Base-by-base conservation (phyloP, 306 rosid genomes). In the Pterocarpus santalinus region DNA sequence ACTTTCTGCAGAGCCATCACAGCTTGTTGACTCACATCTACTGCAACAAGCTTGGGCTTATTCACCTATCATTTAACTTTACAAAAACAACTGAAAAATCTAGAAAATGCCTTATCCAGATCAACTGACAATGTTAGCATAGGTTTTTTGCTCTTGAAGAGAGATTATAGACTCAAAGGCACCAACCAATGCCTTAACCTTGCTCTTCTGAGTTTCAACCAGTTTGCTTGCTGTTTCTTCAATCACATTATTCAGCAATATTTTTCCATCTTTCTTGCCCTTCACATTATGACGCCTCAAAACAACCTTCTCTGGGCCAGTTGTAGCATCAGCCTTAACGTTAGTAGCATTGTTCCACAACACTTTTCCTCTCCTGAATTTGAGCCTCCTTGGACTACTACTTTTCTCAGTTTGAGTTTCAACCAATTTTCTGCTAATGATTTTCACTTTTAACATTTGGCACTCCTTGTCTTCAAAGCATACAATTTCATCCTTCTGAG, bases 121-220 rank as follows among this genome's bases (percentile, higher is more conserved):
- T 91, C 89, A 88, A 74, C 55, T 32, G 66, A 53, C 80, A 66
- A 60, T 55, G 75, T 76, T 85, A 73, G 84, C 71, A 52, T 80
- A 75, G 62, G 78, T 78, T 16, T 78, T 90, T 51, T 81, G 81
- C 87, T 89, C 94, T 57, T 93, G 94, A 28, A 93, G 98, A 46
- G 94, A 95, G 79, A 92, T 92, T 32, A 95, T 85, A 63, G 91
- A 85, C 88, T 95, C 99, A 72, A 92, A 95, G 75, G 97, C 99
- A 68, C 94, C 87, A 62, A 95, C 97, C 86, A 95, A 86, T 76
- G 99, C 99, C 84, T 92, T 91, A 73, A 95, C 99, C 88, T 87
- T 95, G 81, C 97, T 82, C 87, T 87, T 89, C 79, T 84, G 79
- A 68, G 83, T 72, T 82, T 83, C 94, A 72, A 77, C 92, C 1